phyloP scores from a whole-genome alignment of 164 flowering plant species.

The Sedum album region DNA sequence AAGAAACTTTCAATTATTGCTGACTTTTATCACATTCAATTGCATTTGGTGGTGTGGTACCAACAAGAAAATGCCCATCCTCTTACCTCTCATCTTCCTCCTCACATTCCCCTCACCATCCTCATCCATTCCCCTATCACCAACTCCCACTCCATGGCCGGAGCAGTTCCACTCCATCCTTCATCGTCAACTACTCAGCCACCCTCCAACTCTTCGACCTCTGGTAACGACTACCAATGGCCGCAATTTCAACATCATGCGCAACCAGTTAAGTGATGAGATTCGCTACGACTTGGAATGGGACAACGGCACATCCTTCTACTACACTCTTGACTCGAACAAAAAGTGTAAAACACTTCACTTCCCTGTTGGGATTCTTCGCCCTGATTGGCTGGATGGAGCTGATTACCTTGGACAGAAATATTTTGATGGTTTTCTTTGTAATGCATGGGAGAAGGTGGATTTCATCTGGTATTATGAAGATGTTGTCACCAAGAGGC shows the following conservation, averaged over 20 bases:
- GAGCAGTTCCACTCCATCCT: no score
- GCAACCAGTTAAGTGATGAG: conserved; percentile 30
- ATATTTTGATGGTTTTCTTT: conserved; percentile 55
- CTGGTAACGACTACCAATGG: conserved; percentile 72
- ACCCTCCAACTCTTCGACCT: conserved; percentile 32
- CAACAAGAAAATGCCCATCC: no score
- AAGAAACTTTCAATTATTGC: no score
- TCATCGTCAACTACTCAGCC: conserved; percentile 34
- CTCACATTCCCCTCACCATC: not conserved
- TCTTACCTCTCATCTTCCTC: no score
- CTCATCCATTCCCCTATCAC: conserved; percentile 12
- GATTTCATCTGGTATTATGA: no score
- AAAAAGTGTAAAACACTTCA: conserved; percentile 21
- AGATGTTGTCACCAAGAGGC: conserved; percentile 62
- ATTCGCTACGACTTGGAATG: conserved; percentile 51
- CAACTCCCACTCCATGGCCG: conserved; percentile 16
- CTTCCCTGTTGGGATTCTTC: conserved; percentile 66
- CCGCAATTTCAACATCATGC: conserved; percentile 51
- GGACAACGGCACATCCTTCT: conserved; percentile 55
- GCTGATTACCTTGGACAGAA: conserved; percentile 58
- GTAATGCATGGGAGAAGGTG: conserved; percentile 80
- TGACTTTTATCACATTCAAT: no score
- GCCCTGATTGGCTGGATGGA: conserved; percentile 78
- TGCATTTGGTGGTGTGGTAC: no score
- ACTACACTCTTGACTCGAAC: conserved; percentile 28